Evolutionary conservation across 805 yeast species (phyloP).

Genomic region (Ascoidea rubescens): DNA sequence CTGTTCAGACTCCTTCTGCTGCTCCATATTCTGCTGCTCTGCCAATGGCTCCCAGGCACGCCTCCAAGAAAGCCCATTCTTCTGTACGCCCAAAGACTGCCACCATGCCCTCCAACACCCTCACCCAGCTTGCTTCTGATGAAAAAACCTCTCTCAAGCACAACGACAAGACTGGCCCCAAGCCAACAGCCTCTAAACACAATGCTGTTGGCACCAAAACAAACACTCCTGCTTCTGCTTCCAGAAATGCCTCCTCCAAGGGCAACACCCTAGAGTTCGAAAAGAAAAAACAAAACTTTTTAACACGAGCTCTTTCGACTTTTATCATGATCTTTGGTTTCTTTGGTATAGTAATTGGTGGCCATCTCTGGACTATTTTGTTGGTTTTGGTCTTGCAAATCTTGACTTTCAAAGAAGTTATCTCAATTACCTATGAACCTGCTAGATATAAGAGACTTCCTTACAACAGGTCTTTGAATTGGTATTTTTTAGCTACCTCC

Average conservation of each 20-base stretch:
- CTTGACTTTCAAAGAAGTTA: slow-evolving; percentile 82
- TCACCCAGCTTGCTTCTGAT: too few species aligned
- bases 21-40: too few species aligned
- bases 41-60: too few species aligned
- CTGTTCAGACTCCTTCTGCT: too few species aligned
- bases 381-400: slow-evolving; percentile 64
- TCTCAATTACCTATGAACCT: slow-evolving; percentile 68
- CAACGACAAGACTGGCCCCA: too few species aligned
- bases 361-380: slow-evolving; percentile 70
- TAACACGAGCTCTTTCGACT: slow-evolving; percentile 87
- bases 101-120: too few species aligned
- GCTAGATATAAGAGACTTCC: slow-evolving; percentile 75
- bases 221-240: too few species aligned
- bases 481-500: slow-evolving; percentile 86
- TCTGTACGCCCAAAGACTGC: too few species aligned
- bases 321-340: slow-evolving; percentile 76
- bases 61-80: too few species aligned
- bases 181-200: too few species aligned
- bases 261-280: slow-evolving; percentile 18
- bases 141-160: too few species aligned
- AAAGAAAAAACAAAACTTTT: slow-evolving; percentile 67
- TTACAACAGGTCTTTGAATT: slow-evolving; percentile 68
- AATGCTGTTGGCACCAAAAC: too few species aligned
- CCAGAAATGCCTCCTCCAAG: neutral
- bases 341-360: slow-evolving; percentile 58